Evolutionary conservation across 305 asterid genomes (phyloP).

Genomic region (Fraxinus latifolia): DNA sequence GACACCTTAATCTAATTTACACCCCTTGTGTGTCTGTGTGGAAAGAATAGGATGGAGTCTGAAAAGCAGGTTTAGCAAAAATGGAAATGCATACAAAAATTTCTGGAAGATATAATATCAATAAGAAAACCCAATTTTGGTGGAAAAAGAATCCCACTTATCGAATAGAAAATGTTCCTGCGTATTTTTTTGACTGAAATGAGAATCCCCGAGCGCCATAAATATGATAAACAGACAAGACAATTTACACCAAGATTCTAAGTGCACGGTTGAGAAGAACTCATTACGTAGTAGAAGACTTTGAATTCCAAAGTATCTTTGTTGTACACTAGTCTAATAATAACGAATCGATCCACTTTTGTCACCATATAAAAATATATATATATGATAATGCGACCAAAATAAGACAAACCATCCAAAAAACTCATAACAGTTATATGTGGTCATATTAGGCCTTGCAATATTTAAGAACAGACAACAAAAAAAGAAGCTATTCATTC

Average conservation of each 20-base stretch:
- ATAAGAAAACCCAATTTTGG: not conserved
- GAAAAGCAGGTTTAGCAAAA: not conserved
- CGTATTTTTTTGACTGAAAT: not conserved
- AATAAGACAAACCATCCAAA: slow-evolving; percentile 1
- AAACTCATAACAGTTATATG: not conserved
- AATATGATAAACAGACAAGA: not conserved
- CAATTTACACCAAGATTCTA: not conserved
- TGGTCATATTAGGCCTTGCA: slow-evolving; percentile 1
- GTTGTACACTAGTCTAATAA: not conserved
- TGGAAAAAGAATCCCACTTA: not conserved
- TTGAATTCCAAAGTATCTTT: not conserved
- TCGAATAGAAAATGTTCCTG: not conserved
- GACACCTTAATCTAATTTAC: not conserved
- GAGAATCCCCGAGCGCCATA: not conserved
- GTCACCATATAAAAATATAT: not conserved
- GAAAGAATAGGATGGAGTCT: not conserved
- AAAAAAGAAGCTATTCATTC: slow-evolving; percentile 1
- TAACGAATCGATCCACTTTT: not conserved
- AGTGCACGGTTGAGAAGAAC: not conserved
- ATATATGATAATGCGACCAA: not conserved
- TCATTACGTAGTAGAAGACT: not conserved
- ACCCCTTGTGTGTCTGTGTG: not conserved
- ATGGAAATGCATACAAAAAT: not conserved
- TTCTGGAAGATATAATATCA: not conserved
- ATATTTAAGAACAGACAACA: not conserved